Base-by-base conservation (phyloP, 148 eudicot genomes). In the Chenopodium suecicum region DNA sequence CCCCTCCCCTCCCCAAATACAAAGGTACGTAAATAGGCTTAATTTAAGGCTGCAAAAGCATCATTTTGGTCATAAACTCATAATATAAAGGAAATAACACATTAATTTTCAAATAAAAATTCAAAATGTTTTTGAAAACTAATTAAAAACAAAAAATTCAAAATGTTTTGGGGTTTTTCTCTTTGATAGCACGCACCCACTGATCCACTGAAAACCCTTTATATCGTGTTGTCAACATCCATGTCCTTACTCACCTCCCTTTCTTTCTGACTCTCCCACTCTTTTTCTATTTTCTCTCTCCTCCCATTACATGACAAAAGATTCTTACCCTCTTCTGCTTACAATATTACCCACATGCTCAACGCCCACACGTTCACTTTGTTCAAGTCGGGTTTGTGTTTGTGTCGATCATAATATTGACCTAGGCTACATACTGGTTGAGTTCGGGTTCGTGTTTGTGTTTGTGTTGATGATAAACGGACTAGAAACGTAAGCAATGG, bases 201-300 rank as follows among this genome's bases (percentile, higher is more conserved):
- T 50, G 44, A 41, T 41, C 8, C 44, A 41, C 44, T 41, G 44
- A 41, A 77, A 72, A 66, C 10, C 74, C 66, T 74, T 86, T 83
- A 41, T 63, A 75, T 84, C 72, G 90, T 83, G 29, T 88, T 81
- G 90, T 88, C 88, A 88, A 73, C 86, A 84, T 88, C 90, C 58
- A 85, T 62, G 79, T 66, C 82, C 82, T 80, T 20, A 73, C 75
- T 16, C 52, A 50, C 54, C 12, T 50, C 2, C 2, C 54, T 50
- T 56, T 79, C n/a, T 44, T 68, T 41, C 84, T 80, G 81, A 75
- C 73, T 48, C 62, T 9, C 56, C 74, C 70, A 1, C 32, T 60
- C 44, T 77, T 70, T 63, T 76, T 44, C 76, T 70, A 10, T 69
- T 54, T 60, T 76, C 79, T 76, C 83, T 67, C 84, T 41, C 80